phyloP scores from a whole-genome alignment of 1,284 basidiomycete species.

The Inonotus hispidus region DNA sequence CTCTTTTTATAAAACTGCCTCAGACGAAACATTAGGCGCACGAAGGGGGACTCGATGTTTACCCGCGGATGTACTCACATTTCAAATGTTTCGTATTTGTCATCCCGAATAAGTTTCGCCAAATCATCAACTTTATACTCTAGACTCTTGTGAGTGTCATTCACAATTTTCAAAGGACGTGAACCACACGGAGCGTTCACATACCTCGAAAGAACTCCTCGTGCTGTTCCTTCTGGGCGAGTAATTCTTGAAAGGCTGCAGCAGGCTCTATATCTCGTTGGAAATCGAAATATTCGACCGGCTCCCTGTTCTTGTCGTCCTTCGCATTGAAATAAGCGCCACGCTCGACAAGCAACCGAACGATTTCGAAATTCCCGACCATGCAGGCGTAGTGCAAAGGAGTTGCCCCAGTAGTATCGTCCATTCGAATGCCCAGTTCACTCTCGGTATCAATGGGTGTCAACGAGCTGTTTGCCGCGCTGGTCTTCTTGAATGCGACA shows the following conservation, averaged over 20 bases:
- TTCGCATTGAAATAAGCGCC: neutral
- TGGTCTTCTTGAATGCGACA: neutral
- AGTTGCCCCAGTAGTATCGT: slow-evolving; percentile 1
- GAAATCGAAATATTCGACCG: slow-evolving; percentile 9
- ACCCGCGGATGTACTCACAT: neutral
- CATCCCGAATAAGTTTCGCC: neutral
- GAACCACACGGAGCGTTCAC: neutral
- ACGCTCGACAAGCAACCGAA: neutral
- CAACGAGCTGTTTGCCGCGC: neutral
- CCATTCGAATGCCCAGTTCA: neutral
- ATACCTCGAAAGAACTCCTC: neutral
- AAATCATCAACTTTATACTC: neutral
- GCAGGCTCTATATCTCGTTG: neutral
- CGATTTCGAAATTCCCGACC: slow-evolving; percentile 3
- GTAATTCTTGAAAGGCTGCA: neutral
- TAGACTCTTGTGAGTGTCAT: neutral
- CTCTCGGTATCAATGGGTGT: neutral
- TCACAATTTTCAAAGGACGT: neutral
- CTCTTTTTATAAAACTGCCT: neutral
- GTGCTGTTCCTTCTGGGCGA: neutral
- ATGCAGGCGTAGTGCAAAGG: slow-evolving; percentile 14
- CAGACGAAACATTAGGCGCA: neutral
- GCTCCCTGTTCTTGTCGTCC: neutral
- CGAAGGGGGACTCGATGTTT: neutral
- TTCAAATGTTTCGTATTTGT: neutral